These are phyloP conservation scores for Reutealis trisperma DNA, from an alignment of 345 rosid genomes.

Conservation along the genomic window DNA sequence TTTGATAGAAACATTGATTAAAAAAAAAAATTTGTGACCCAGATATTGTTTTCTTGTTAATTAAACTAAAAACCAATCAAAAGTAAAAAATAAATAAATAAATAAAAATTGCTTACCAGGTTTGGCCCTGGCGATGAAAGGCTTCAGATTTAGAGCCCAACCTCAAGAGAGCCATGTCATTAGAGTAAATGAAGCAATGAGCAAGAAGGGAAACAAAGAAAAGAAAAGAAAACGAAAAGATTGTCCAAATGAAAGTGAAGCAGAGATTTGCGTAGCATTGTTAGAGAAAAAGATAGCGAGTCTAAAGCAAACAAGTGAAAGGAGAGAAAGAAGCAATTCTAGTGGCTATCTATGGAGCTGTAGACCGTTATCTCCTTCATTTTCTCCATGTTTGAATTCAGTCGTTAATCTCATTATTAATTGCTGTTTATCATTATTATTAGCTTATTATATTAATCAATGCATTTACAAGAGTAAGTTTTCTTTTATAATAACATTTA, in stretches of 20 bases:
- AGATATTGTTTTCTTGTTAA: too few relatives aligned
- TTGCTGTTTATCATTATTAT: not conserved
- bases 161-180: slow-evolving; percentile 75
- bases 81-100: not conserved
- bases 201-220: not conserved
- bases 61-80: not conserved
- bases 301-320: slow-evolving; percentile 24
- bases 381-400: slow-evolving; percentile 25
- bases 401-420: not conserved
- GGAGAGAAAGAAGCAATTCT: slow-evolving; percentile 26
- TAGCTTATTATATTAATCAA: too few relatives aligned
- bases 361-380: slow-evolving; percentile 22
- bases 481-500: too few relatives aligned
- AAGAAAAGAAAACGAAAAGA: not conserved
- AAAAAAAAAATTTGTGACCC: too few relatives aligned
- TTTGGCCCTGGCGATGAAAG: slow-evolving; percentile 67
- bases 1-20: not conserved
- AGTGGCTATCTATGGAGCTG: slow-evolving; percentile 12
- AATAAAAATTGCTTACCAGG: slow-evolving; percentile 45
- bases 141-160: slow-evolving; percentile 89
- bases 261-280: not conserved
- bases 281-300: slow-evolving; percentile 15
- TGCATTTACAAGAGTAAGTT: too few relatives aligned
- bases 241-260: not conserved
- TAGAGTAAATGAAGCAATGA: not conserved